Base-by-base conservation (phyloP, 192 early-diverging fungal species). In the Coemansia reversa region DNA sequence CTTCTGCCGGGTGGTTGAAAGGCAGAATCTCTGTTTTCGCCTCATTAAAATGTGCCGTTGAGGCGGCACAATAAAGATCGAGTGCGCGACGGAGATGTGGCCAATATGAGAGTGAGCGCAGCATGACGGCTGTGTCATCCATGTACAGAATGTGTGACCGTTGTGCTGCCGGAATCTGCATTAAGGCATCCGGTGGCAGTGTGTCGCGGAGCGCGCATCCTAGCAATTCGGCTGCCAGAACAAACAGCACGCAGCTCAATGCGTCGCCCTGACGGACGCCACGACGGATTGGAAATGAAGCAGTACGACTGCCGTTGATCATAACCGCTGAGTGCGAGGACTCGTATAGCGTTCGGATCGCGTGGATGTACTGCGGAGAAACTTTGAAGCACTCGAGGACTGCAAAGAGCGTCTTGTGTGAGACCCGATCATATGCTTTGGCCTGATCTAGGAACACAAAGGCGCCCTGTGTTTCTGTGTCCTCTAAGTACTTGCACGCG, bases 391-490 rank as follows among this genome's bases (percentile, higher is more conserved):
- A 63, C 42, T 25, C 32, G 5, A 63, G 55, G 2, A 70, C 61
- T 4, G 49, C 27, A 23, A 71, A 71, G n/a, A 71, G 30, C 5
- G 62, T 23, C 18, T 30, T 30, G 24, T 71, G 69, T 25, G 51
- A 25, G 14, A 71, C 51, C 4, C 50, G 54, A 12, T 65, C 56
- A 14, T 49, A 65, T 0, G 69, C 62, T 22, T 71, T 71, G 11
- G 51, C 62, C 27, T 63, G 61, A 22, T 71, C 62, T 0, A 71
- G 62, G 51, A 71, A 65, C 28, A 65, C 56, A 33, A 71, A 39
- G 0, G 55, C 51, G 5, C 53, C 56, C 11, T 55, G 51, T 0
- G 0, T 32, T 11, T 23, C 0, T 1, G 5, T 12, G 25, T 14
- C 0, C 18, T 60, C 57, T 5, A 64, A 42, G 51, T 70, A 58